A percentile compares a stretch with the other conserved stretches of the same genome.
phyloP scores from a whole-genome alignment of 768 basidiomycete genomes.

The Megacollybia marginata region DNA sequence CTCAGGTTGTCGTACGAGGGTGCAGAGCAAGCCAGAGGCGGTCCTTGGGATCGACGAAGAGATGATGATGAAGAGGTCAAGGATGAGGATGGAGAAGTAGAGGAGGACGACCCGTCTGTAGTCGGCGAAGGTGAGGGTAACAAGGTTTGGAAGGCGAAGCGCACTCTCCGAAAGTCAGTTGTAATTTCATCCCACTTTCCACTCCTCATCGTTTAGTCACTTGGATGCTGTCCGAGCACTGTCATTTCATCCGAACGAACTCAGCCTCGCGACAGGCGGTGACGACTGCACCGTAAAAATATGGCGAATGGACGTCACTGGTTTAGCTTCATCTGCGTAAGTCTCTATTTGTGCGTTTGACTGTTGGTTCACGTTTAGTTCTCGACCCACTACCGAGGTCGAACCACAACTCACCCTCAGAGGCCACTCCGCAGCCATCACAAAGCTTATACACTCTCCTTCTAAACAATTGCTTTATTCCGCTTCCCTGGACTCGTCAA shows the following conservation, averaged over 20 bases:
- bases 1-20: slow-evolving; percentile 59
- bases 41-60: slow-evolving; percentile 44
- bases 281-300: slow-evolving; percentile 96
- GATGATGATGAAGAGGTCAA: slow-evolving; percentile 58
- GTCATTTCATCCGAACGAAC: slow-evolving; percentile 81
- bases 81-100: slow-evolving; percentile 64
- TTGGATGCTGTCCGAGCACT: slow-evolving; percentile 88
- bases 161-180: slow-evolving; percentile 84
- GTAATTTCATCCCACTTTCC: slow-evolving; percentile 6
- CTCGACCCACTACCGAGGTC: slow-evolving; percentile 73
- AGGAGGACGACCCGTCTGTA: slow-evolving; percentile 59
- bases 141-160: slow-evolving; percentile 80
- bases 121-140: slow-evolving; percentile 59
- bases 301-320: slow-evolving; percentile 81
- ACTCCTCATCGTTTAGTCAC: slow-evolving; percentile 48
- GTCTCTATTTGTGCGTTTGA: slow-evolving; percentile 24
- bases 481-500: slow-evolving; percentile 88
- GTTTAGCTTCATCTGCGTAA: slow-evolving; percentile 71
- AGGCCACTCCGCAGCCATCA: slow-evolving; percentile 89
- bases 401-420: slow-evolving; percentile 92
- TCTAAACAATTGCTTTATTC: slow-evolving; percentile 78
- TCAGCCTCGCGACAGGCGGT: slow-evolving; percentile 86
- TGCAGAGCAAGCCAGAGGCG: slow-evolving; percentile 42
- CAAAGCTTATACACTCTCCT: slow-evolving; percentile 74
- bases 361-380: slow-evolving; percentile 28